These are phyloP conservation scores for Daldinia vernicosa DNA, from an alignment of 495 filamentous ascomycete species.

Conservation along the genomic window DNA sequence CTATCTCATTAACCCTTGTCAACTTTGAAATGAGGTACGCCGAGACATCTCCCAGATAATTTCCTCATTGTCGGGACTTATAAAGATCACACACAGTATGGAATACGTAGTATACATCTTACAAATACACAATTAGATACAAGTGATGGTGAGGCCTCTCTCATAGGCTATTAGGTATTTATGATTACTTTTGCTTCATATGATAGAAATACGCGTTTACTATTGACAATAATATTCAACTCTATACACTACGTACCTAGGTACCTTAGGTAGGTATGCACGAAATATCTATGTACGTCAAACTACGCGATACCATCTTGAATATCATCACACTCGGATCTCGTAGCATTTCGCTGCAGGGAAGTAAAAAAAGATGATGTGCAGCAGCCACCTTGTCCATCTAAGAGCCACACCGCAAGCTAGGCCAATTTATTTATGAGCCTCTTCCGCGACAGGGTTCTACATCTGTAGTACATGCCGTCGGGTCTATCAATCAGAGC, in stretches of 20 bases:
- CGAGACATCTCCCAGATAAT: slow-evolving; percentile 22
- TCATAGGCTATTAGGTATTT: not conserved
- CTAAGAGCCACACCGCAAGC: slow-evolving; percentile 9
- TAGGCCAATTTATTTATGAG: slow-evolving; percentile 35
- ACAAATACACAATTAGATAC: too few species aligned
- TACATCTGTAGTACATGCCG: too few species aligned
- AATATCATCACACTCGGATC: not conserved
- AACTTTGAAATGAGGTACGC: slow-evolving; percentile 14
- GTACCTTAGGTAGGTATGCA: not conserved
- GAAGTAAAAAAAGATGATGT: slow-evolving; percentile 22
- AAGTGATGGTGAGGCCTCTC: not conserved
- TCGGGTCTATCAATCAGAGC: not conserved
- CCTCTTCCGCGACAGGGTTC: slow-evolving; percentile 34
- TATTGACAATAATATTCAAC: not conserved
- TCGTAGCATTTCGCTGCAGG: slow-evolving; percentile 2
- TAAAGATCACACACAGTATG: not conserved
- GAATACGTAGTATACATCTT: too few species aligned
- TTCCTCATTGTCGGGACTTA: not conserved
- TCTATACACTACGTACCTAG: not conserved
- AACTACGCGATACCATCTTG: not conserved
- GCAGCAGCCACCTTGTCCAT: slow-evolving; percentile 12
- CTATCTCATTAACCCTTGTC: slow-evolving; percentile 17
- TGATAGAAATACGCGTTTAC: not conserved
- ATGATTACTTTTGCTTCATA: not conserved
- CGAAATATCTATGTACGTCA: not conserved